Base-by-base conservation (phyloP, 2,329 filamentous ascomycete genomes). In the Berkeleyomyces rouxiae region DNA sequence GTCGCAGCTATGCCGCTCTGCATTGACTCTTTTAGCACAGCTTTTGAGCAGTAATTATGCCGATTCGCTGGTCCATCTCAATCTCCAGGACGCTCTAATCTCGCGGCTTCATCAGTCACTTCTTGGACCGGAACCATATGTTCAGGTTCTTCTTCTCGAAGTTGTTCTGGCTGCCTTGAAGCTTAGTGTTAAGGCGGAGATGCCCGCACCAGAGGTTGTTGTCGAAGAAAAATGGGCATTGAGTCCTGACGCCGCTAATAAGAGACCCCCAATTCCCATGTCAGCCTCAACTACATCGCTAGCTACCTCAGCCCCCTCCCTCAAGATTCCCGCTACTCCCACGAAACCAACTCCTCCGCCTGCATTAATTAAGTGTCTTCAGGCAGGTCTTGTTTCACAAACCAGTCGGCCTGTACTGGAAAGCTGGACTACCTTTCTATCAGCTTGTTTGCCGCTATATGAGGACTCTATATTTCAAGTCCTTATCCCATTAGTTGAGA, bases 401-500 rank as follows among this genome's bases (percentile, higher is more conserved):
- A 84, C 78, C 61, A 91, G 88, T 67, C 84, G 89, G 4, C 78
- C 84, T 7, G 85, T 95, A 4, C 76, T 99, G 43, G 91, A 97
- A 68, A 91, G 88, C 70, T 99, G 95, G 95, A 84, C 96, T 7
- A 79, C 82, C 39, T 91, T 99, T 67, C 78, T 99, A 6, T 82
- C 84, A 3, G 87, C 92, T 70, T 88, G 90, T 53, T 76, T 99
- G 39, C 90, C 91, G 0, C 78, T 95, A 11, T 96, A 95, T 72
- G 81, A 87, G 0, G 85, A 88, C 51, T 83, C 86, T 4, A 89
- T 96, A 55, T 96, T 96, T 71, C 88, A 96, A 70, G 87, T 93
- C 60, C 76, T 99, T 42, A 85, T 99, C 61, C 93, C 90, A 9
- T 77, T 99, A 2, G 91, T 96, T 0, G 91, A 93, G 72, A 95